Base-by-base conservation (phyloP, 495 filamentous ascomycete species). In the Filosporella fistucella region DNA sequence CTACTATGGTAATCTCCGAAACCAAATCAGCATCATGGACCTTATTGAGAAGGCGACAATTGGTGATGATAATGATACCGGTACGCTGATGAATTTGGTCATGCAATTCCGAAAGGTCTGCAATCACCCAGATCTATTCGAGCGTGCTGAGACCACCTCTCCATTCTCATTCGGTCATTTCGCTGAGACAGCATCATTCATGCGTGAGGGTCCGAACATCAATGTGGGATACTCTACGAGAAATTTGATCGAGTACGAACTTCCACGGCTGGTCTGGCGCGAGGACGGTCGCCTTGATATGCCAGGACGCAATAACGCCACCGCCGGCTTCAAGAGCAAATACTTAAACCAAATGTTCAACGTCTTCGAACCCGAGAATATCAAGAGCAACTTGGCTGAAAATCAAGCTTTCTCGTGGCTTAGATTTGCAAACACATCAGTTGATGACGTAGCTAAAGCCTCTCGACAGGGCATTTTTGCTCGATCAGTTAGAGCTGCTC, bases 41-140 rank as follows among this genome's bases (percentile, higher is more conserved):
- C 77, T 97, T 34, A 94, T 97, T 51, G 93, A 99, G 66, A 97
- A 96, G 75, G 91, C 91, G 10, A 88, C 91, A 4, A 73, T 91
- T 42, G 94, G 94, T 25, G 91, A 96, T 58, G 93, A 99, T 30
- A 82, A 88, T 54, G 94, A 96, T 58, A 91, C 88, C 22, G 89
- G 89, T 12, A 99, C 91, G 14, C 63, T 99, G 60, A 98, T 98
- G 93, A 98, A 97, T 63, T 74, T 98, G 51, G 93, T 98, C 46
- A 98, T 98, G 93, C 94, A 98, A 67, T 98, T 98, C 78, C 82
- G 93, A 45, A 98, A 98, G 70, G 94, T 98, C 42, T 98, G 93
- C 72, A 98, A 98, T 59, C 93, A 98, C 64, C 93, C 93, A 2
- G 93, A 98, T 68, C 70, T 98, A 17, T 97, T 97, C 51, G 91